phyloP scores from a whole-genome alignment of 192 early-diverging fungal genomes.

The Kappamyces sp. region DNA sequence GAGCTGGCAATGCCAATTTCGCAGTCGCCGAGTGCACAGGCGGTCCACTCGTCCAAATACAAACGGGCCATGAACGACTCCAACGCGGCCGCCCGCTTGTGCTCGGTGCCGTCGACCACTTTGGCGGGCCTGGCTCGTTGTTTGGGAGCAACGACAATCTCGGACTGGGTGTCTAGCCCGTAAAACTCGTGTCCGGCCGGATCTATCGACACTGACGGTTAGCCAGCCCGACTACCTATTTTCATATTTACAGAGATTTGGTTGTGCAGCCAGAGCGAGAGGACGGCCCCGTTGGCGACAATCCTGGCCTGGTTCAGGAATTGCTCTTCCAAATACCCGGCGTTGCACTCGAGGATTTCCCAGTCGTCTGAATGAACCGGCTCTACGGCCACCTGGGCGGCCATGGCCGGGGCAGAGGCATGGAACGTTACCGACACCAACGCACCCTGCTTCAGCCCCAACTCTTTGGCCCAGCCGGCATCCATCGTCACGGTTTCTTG shows the following conservation, averaged over 20 bases:
- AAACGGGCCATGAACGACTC: no score
- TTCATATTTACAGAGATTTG: background rate
- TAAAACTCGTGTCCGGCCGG: conserved; percentile 20
- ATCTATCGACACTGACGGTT: conserved; percentile 20
- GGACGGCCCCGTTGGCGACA: conserved; percentile 24
- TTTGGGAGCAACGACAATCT: conserved; percentile 44
- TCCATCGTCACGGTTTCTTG: background rate
- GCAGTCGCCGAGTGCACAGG: no score
- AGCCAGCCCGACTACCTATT: no score
- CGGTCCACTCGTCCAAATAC: no score
- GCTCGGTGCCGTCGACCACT: no score
- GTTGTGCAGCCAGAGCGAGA: conserved; percentile 35
- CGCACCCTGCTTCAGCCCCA: background rate
- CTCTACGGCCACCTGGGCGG: conserved; percentile 31
- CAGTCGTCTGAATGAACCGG: conserved; percentile 43
- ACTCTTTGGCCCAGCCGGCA: conserved; percentile 1
- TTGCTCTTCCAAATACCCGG: conserved; percentile 40
- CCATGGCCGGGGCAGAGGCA: background rate
- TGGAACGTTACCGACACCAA: background rate
- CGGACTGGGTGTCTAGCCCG: conserved; percentile 32
- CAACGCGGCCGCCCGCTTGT: no score
- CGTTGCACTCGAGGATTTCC: conserved; percentile 48
- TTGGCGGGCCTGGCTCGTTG: conserved; percentile 2
- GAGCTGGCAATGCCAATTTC: no score
- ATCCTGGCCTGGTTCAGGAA: conserved; percentile 42